These are phyloP conservation scores for Trebouxia sp. DNA, from an alignment of 139 green algal genomes.

Conservation along the genomic window DNA sequence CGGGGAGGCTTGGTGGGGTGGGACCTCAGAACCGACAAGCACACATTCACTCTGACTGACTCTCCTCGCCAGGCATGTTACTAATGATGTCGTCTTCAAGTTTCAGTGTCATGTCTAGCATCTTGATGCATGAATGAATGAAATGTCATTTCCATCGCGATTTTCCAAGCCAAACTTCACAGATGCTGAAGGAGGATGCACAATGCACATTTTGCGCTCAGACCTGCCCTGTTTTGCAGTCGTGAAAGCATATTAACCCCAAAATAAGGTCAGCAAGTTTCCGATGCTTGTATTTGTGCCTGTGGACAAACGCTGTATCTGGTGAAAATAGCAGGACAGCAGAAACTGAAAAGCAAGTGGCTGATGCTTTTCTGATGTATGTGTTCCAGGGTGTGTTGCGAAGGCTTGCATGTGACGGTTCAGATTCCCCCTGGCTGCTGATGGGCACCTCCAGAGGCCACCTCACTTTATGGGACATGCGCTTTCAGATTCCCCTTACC, in stretches of 20 bases:
- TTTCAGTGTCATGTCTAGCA: not conserved
- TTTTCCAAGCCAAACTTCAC: too few relatives aligned
- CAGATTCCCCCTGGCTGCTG: constrained; percentile 61
- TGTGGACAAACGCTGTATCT: not conserved
- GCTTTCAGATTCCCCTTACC: constrained; percentile 62
- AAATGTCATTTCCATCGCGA: too few relatives aligned
- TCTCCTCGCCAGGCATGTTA: constrained; percentile 33
- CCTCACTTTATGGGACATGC: constrained; percentile 79
- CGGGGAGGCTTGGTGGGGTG: constrained; percentile 72
- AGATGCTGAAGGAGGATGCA: too few relatives aligned
- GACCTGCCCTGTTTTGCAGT: too few relatives aligned
- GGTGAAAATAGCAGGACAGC: not conserved
- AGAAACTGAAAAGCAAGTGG: not conserved
- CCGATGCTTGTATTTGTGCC: too few relatives aligned
- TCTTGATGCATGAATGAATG: too few relatives aligned
- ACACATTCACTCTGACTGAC: constrained; percentile 64
- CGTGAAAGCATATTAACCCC: too few relatives aligned
- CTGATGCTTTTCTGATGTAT: not conserved
- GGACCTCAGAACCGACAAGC: constrained; percentile 62
- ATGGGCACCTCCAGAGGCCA: constrained; percentile 64
- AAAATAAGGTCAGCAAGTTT: too few relatives aligned
- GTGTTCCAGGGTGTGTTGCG: constrained; percentile 50
- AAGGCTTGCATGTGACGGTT: constrained; percentile 58
- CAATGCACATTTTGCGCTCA: too few relatives aligned
- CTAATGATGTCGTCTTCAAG: not conserved